Base-by-base conservation (phyloP, 306 rosid species). In the Vigna angularis region DNA sequence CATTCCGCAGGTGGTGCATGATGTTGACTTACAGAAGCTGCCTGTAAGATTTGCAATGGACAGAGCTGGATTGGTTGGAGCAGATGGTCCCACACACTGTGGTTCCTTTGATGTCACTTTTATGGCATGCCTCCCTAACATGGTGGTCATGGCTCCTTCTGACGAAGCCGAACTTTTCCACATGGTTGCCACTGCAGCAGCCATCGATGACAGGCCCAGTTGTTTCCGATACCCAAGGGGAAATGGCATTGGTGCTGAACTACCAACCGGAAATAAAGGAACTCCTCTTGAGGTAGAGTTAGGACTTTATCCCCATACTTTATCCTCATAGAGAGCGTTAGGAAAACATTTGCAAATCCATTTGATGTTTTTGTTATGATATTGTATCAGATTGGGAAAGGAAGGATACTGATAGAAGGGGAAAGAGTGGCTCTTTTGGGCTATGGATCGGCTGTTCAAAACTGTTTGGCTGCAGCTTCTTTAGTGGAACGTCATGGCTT, bases 141-240 rank as follows among this genome's bases (percentile, higher is more conserved):
- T 96, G 99, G 97, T 96, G 84, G 97, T 96, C 76, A 93, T 93
- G 97, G 98, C 99, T 80, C 98, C 99, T 80, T 87, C 98, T 1
- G 99, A 93, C 51, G 96, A 96, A 86, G 93, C 91, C 3, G 99
- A 96, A 83, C 98, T 96, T 76, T 85, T 90, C 81, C 88, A 96
- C 86, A 91, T 96, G 98, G 97, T 96, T 82, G 99, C 99, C 75
- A 96, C 99, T 4, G 90, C 99, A 55, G 94, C 90, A 12, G 94
- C 97, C 76, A 93, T 96, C 49, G 75, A 96, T 65, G 99, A 93
- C 78, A 85, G 97, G 17, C 99, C 99, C 0, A 96, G 98, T 82
- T 96, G 99, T 82, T 93, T 96, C 86, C 86, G 97, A 6, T 96
- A 93, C 59, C 99, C 98, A 3, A 90, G 99, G 87, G 99, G 98